Evolutionary conservation across 1,284 basidiomycete genomes (phyloP).

Genomic region (Puccinia coronata): DNA sequence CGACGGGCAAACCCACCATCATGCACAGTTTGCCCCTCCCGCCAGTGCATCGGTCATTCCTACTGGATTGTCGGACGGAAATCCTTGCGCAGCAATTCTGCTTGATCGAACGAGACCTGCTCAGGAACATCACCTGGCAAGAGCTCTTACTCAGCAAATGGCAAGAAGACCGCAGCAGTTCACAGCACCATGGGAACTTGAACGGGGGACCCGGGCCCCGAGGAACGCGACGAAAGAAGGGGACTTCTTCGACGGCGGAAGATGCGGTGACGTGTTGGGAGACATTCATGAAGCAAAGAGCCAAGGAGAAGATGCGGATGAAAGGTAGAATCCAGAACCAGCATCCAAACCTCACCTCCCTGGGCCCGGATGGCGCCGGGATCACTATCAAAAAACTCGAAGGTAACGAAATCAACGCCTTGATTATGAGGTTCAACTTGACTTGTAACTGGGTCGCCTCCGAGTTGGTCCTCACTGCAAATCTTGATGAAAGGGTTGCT

Average conservation of each 20-base stretch:
- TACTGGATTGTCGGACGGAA: slow-evolving; percentile 61
- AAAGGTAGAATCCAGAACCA: slow-evolving; percentile 50
- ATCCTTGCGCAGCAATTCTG: slow-evolving; percentile 75
- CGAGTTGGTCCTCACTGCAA: slow-evolving; percentile 63
- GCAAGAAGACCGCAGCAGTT: slow-evolving; percentile 54
- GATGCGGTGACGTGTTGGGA: slow-evolving; percentile 79
- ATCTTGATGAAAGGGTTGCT: slow-evolving; percentile 65
- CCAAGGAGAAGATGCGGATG: slow-evolving; percentile 68
- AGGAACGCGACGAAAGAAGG: slow-evolving; percentile 62
- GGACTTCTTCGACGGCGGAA: slow-evolving; percentile 63
- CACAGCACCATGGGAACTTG: slow-evolving; percentile 16
- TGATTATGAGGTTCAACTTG: slow-evolving; percentile 84
- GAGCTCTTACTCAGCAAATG: slow-evolving; percentile 68
- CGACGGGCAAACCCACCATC: neutral
- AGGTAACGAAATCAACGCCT: slow-evolving; percentile 66
- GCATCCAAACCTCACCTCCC: neutral
- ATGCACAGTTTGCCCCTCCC: slow-evolving; percentile 41
- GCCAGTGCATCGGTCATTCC: slow-evolving; percentile 55
- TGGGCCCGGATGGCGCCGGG: too few relatives aligned
- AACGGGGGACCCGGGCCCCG: slow-evolving; percentile 9
- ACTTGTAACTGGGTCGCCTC: slow-evolving; percentile 78
- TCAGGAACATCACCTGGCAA: slow-evolving; percentile 77
- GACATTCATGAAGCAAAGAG: slow-evolving; percentile 73
- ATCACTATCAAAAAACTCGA: slow-evolving; percentile 1
- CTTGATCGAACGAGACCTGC: slow-evolving; percentile 83